These are phyloP conservation scores for Tulasnella sp. DNA, from an alignment of 768 basidiomycete genomes.

Conservation along the genomic window DNA sequence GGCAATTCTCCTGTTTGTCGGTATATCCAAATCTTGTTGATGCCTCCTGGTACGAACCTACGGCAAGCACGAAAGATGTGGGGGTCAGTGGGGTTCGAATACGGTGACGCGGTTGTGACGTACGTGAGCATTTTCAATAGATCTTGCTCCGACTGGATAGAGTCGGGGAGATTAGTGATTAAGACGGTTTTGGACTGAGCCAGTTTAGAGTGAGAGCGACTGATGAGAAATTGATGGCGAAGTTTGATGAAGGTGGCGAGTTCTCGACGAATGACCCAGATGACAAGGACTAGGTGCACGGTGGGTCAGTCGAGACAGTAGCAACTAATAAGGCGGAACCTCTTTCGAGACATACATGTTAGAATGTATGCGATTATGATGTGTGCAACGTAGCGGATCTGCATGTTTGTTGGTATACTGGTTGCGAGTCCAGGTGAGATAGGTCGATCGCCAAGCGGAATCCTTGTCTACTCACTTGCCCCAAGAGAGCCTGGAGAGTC, in stretches of 20 bases:
- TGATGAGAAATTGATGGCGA: conserved; percentile 82
- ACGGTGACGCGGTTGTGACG: neutral
- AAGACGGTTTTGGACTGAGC: conserved; percentile 93
- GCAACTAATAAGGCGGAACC: conserved; percentile 29
- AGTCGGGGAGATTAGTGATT: conserved; percentile 84
- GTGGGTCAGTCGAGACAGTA: neutral
- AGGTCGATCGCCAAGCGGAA: conserved; percentile 47
- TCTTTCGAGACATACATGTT: conserved; percentile 47
- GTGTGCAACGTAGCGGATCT: conserved; percentile 74
- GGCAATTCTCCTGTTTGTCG: conserved; percentile 54
- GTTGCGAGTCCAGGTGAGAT: conserved; percentile 44
- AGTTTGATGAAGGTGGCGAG: conserved; percentile 77
- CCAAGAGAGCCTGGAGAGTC: conserved; percentile 54
- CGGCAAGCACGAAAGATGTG: neutral
- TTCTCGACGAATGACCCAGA: conserved; percentile 78
- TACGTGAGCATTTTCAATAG: conserved; percentile 67
- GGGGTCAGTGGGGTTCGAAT: neutral
- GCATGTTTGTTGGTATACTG: conserved; percentile 51
- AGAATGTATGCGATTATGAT: conserved; percentile 74
- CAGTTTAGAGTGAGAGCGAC: conserved; percentile 68
- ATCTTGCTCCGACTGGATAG: conserved; percentile 66
- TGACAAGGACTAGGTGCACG: conserved; percentile 68
- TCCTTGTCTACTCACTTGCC: conserved; percentile 49
- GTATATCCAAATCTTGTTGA: conserved; percentile 70
- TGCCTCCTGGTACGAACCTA: conserved; percentile 67